Base-by-base conservation (phyloP, 2,329 filamentous ascomycete genomes). In the Penicillium oxalicum region DNA sequence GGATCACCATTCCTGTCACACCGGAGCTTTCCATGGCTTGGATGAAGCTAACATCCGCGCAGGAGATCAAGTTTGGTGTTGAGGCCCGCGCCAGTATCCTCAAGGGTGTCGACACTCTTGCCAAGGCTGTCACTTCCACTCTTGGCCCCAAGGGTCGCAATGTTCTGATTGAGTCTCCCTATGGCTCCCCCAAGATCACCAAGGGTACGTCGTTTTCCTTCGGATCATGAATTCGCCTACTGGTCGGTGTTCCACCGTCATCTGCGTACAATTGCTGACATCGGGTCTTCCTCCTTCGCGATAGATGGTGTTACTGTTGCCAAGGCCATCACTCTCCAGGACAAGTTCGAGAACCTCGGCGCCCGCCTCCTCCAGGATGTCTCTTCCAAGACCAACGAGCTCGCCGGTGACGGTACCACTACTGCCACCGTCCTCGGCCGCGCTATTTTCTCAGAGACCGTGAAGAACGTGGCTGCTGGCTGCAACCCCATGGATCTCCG, bases 401-500 rank as follows among this genome's bases (percentile, higher is more conserved):
- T 90, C 62, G 93, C 93, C 61, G 93, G 93, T 86, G 93, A 98
- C 73, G 93, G 93, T 75, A 98, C 93, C 64, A 98, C 93, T 59
- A 95, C 91, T 59, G 93, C 93, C 58, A 98, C 93, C 57, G 93
- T 97, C 61, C 88, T 98, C 61, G 93, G 90, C 63, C 88, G 90
- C 63, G 88, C 91, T 71, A 98, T 98, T 77, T 98, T 98, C 83
- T 95, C 93, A 74, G 93, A 98, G 82, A 97, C 91, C 47, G 93
- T 97, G 71, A 98, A 98, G 86, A 98, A 98, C 73, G 93, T 98
- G 58, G 93, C 93, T 59, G 93, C 93, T 56, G 93, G 93, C 68
- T 98, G 93, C 86, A 98, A 98, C 80, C 93, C 93, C 60, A 97
- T 98, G 93, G 93, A 98, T 69, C 82, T 98, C 67, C 86, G 93